Conservation (phyloP, 345 rosid species). For the Cardamine resedifolia region DNA sequence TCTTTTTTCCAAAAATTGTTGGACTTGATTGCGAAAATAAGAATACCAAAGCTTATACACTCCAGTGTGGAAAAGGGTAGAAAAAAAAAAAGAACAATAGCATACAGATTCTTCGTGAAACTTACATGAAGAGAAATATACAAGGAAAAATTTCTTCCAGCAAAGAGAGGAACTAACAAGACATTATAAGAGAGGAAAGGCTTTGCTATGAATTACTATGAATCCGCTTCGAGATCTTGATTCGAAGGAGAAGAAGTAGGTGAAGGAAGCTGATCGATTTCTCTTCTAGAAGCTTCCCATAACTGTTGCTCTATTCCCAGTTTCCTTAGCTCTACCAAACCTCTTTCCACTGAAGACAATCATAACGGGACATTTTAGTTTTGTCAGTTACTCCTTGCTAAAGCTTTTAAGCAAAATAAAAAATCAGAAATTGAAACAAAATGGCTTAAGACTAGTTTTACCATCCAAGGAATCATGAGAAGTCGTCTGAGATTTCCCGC, state of each 20-base stretch:
- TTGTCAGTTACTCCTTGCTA: background rate
- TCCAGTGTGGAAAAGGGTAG: background rate
- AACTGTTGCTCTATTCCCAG: constrained; percentile 84
- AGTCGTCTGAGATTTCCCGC: constrained; percentile 51
- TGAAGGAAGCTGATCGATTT: constrained; percentile 49
- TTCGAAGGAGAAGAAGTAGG: constrained; percentile 33
- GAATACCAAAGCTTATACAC: constrained; percentile 11
- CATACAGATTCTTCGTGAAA: constrained; percentile 20
- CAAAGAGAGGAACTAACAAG: background rate
- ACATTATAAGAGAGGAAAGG: background rate
- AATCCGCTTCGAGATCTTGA: constrained; percentile 33
- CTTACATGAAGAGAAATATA: constrained; percentile 23
- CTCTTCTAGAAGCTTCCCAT: constrained; percentile 91
- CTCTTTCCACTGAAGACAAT: constrained; percentile 66
- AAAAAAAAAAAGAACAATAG: background rate
- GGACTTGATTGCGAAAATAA: background rate
- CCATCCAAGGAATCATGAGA: constrained; percentile 86
- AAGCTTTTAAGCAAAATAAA: background rate
- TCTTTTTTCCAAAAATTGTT: background rate
- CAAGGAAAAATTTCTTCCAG: constrained; percentile 19
- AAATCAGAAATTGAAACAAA: background rate
- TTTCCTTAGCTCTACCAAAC: constrained; percentile 71
- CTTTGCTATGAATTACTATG: constrained; percentile 35
- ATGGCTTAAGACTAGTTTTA: constrained; percentile 31
- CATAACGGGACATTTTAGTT: background rate